phyloP scores from a whole-genome alignment of 2,329 filamentous ascomycete species.

The Rhinocladiella similis region DNA sequence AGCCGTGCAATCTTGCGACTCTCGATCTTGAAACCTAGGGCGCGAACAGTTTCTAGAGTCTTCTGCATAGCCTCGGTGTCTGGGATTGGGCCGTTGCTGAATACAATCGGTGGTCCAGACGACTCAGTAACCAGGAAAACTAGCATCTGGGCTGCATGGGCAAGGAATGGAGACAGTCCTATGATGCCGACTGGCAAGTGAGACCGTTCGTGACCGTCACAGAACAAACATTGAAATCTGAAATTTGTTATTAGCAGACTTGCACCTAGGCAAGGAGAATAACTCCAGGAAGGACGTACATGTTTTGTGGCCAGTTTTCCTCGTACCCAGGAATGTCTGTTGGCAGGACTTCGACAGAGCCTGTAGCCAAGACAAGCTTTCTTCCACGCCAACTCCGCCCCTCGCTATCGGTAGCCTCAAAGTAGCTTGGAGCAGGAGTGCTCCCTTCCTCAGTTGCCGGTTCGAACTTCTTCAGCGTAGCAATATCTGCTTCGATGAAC shows the following conservation, averaged over 20 bases:
- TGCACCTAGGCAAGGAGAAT: background rate
- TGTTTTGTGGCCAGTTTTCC: constrained; percentile 4
- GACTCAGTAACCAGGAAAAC: background rate
- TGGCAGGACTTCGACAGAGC: background rate
- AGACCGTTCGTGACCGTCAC: constrained; percentile 5
- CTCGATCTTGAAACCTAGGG: background rate
- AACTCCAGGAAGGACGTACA: background rate
- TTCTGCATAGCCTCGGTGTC: constrained; percentile 1
- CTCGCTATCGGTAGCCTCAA: background rate
- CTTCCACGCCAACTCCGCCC: background rate
- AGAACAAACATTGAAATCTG: constrained; percentile 9
- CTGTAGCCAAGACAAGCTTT: constrained; percentile 1
- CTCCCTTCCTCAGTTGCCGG: background rate
- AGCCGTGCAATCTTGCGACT: background rate
- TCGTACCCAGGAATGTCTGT: constrained; percentile 6
- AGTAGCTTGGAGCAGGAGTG: background rate
- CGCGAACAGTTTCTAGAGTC: background rate
- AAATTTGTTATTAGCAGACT: background rate
- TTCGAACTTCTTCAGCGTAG: background rate
- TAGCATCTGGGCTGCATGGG: background rate
- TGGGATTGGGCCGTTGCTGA: constrained; percentile 2
- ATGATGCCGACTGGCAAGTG: constrained; percentile 1
- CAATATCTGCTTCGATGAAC: constrained; percentile 18
- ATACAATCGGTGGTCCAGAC: background rate
- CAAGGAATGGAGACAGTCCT: constrained; percentile 1